phyloP scores from a whole-genome alignment of 2,329 filamentous ascomycete species.

The Lomentospora prolificans region DNA sequence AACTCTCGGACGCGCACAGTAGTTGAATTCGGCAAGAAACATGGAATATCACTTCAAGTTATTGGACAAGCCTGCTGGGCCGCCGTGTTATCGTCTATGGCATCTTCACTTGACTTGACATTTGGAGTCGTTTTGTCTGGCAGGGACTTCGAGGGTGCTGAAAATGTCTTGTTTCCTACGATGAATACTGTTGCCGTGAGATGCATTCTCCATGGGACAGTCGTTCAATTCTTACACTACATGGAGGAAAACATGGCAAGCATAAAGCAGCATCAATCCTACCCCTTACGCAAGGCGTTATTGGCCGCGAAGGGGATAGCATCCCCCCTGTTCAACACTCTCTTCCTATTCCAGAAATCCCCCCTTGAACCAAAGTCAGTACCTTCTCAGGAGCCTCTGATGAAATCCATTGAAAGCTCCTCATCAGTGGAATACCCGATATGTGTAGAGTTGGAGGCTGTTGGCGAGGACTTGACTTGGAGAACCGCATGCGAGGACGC shows the following conservation, averaged over 20 bases:
- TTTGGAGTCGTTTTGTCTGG: conserved; percentile 82
- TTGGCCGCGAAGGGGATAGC: conserved; percentile 25
- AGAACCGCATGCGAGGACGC: conserved; percentile 58
- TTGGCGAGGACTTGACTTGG: conserved; percentile 50
- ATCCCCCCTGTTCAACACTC: conserved; percentile 38
- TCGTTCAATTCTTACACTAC: conserved; percentile 56
- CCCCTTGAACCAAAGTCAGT: background rate
- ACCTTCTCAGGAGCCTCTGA: conserved; percentile 27
- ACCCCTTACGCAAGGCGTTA: conserved; percentile 63
- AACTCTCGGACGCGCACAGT: conserved; percentile 11
- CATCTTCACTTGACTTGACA: conserved; percentile 59
- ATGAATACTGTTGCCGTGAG: conserved; percentile 85
- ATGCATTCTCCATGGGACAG: conserved; percentile 59
- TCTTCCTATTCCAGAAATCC: conserved; percentile 44
- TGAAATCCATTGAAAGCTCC: conserved; percentile 51
- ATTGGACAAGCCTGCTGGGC: conserved; percentile 72
- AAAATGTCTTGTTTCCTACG: conserved; percentile 68
- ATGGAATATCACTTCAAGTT: conserved; percentile 64
- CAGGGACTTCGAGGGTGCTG: conserved; percentile 61
- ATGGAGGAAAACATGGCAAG: conserved; percentile 60
- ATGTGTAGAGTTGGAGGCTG: conserved; percentile 68
- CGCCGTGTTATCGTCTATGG: conserved; percentile 53
- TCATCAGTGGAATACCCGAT: conserved; percentile 73
- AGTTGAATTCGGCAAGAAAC: conserved; percentile 51
- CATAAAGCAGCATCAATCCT: conserved; percentile 64